These are phyloP conservation scores for Saururus chinensis DNA, from an alignment of 164 flowering plant species.

Conservation along the genomic window DNA sequence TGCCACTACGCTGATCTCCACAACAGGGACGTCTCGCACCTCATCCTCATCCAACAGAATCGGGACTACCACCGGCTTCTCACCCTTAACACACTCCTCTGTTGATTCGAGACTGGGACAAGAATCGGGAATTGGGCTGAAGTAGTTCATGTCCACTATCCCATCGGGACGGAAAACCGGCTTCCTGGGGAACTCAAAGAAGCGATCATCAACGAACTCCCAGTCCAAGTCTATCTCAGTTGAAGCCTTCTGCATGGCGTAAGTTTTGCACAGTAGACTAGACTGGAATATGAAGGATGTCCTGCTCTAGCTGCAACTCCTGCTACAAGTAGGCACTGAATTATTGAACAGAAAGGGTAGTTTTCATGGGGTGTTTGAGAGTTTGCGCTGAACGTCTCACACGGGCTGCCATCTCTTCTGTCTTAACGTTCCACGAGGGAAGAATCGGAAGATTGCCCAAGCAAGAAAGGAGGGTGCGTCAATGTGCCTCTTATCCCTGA, in stretches of 20 bases:
- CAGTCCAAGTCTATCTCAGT: conserved; percentile 5
- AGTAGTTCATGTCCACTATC: conserved; percentile 28
- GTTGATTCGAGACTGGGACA: background rate
- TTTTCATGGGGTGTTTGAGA: conserved; percentile 14
- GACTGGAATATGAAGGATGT: background rate
- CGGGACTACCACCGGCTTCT: background rate
- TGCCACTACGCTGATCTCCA: conserved; percentile 4
- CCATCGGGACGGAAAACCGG: conserved; percentile 9
- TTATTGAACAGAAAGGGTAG: conserved; percentile 18
- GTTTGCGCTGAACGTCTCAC: conserved; percentile 1
- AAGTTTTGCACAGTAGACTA: background rate
- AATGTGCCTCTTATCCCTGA: background rate
- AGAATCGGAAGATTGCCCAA: background rate
- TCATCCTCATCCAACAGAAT: conserved; percentile 9
- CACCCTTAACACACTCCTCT: background rate
- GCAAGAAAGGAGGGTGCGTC: background rate
- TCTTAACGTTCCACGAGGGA: background rate
- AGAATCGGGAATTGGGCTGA: conserved; percentile 23
- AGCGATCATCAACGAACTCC: conserved; percentile 3
- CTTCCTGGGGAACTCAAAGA: background rate
- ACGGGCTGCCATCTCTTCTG: background rate
- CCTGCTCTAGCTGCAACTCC: background rate
- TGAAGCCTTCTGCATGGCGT: conserved; percentile 8
- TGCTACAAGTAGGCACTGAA: conserved; percentile 5
- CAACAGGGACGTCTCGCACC: conserved; percentile 9